Percentiles rank a stretch among this genome's conserved stretches.
Conservation (phyloP, 2,329 filamentous ascomycete species). For the Cadophora sp. region DNA sequence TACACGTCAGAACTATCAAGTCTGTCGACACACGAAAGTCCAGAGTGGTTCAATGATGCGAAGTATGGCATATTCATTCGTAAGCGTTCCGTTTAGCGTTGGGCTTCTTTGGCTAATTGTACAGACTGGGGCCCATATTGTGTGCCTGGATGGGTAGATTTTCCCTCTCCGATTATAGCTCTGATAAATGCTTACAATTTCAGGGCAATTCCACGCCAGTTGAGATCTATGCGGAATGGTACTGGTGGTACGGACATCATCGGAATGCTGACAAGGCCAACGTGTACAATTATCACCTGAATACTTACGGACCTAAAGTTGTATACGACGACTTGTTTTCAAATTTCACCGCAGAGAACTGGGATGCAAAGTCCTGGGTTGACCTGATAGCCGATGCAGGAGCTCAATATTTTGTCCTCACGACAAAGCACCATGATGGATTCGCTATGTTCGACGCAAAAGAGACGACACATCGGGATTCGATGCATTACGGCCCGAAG, state of each 20-base stretch:
- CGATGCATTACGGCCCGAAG: constrained; percentile 51
- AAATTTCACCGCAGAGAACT: constrained; percentile 58
- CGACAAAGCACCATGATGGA: constrained; percentile 57
- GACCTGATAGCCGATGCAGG: constrained; percentile 59
- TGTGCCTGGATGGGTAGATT: constrained; percentile 58
- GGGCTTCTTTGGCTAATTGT: background rate
- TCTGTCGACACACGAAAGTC: constrained; percentile 52
- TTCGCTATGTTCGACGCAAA: constrained; percentile 54
- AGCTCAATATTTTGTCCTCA: constrained; percentile 55
- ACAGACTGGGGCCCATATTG: constrained; percentile 55
- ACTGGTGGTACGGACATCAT: constrained; percentile 58
- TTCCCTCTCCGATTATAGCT: background rate
- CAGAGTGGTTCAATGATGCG: constrained; percentile 60
- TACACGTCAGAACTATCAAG: constrained; percentile 48
- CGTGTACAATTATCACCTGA: constrained; percentile 57
- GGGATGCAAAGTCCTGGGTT: constrained; percentile 59
- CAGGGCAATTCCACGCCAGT: constrained; percentile 38
- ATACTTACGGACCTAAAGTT: constrained; percentile 57
- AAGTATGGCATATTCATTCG: constrained; percentile 67
- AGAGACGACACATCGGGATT: constrained; percentile 49
- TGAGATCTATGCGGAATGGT: constrained; percentile 51
- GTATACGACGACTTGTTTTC: constrained; percentile 63
- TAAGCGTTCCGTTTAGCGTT: background rate
- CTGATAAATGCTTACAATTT: background rate
- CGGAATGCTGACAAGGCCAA: constrained; percentile 51